Percentiles rank a stretch among this genome's conserved stretches.
Conservation (phyloP, 2,329 filamentous ascomycete genomes). For the Tolypocladium ovalisporum region DNA sequence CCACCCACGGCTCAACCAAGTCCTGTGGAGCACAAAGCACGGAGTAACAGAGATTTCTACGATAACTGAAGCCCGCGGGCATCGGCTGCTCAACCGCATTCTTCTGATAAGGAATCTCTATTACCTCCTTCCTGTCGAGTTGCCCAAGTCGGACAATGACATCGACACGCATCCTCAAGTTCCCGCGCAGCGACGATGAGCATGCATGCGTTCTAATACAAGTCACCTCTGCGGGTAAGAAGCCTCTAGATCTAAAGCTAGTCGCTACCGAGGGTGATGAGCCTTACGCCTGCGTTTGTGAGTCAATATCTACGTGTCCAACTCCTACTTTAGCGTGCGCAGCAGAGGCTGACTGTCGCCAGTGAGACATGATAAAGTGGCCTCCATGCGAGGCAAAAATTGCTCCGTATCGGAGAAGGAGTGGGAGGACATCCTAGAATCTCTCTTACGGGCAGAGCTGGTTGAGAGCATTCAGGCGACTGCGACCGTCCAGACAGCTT, state of each 20-base stretch:
- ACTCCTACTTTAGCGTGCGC: too few species aligned
- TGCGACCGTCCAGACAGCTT: conserved; percentile 43
- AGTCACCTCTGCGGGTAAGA: conserved; percentile 36
- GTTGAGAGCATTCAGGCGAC: conserved; percentile 46
- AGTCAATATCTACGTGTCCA: conserved; percentile 14
- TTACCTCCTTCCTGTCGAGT: background rate
- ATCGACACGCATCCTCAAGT: conserved; percentile 36
- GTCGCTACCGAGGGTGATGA: conserved; percentile 57
- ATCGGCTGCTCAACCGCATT: background rate
- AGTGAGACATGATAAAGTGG: conserved; percentile 47
- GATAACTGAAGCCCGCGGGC: background rate
- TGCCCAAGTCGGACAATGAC: conserved; percentile 9
- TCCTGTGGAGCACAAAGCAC: background rate
- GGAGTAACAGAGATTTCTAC: background rate
- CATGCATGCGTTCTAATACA: conserved; percentile 50
- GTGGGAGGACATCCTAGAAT: conserved; percentile 52
- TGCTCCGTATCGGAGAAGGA: conserved; percentile 48
- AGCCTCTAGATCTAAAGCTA: conserved; percentile 53
- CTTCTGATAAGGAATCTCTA: background rate
- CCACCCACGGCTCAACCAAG: background rate
- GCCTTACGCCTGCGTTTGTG: conserved; percentile 47
- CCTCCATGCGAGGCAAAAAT: conserved; percentile 40
- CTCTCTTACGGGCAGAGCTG: conserved; percentile 41
- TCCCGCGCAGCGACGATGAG: conserved; percentile 43
- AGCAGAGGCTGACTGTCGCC: background rate